Base-by-base conservation (phyloP, 148 eudicot species). In the Camellia lanceoleosa region DNA sequence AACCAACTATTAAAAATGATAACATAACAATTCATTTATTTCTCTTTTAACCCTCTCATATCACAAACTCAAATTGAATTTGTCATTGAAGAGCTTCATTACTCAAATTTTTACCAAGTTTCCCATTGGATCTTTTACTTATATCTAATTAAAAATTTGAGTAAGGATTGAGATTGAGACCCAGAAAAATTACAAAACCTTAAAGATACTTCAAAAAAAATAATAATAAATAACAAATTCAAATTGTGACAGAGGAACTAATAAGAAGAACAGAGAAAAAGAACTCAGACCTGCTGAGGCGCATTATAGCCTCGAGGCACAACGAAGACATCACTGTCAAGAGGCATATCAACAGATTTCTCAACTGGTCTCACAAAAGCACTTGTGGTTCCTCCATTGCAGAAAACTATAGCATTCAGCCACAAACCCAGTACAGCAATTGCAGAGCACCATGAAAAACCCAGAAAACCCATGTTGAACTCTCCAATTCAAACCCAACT, bases 281-380 rank as follows among this genome's bases (percentile, higher is more conserved):
- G 13, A n/a, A n/a, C 0, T 13, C 10, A 63, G 18, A 92, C 96
- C 93, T 92, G 96, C 80, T 92, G 93, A 51, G 96, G 96, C 12
- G 96, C 93, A 86, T 92, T 92, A 55, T 81, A 82, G 55, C 93
- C 93, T 2, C 82, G 80, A 73, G 93, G 92, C 43, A 14, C 77
- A 44, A 4, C 2, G 49, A 92, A 92, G 49, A 89, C 93, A 80
- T 92, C 93, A 51, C 90, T 90, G 20, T 87, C 90, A 38, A 92
- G 83, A 63, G 92, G 89, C 96, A 92, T 86, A 86, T 92, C 93
- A 1, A 79, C 77, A 10, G 88, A 75, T 66, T 83, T 81, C 77
- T 87, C 86, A 18, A 67, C 71, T 30, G 74, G 74, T 66, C 91
- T 86, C 5, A 87, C 85, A 66, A 84, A 89, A 19, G 44, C 23